Evolutionary conservation across 164 flowering plant species (phyloP), one percentile per base, ranked within the genome.

Genomic region (Saururus chinensis): DNA sequence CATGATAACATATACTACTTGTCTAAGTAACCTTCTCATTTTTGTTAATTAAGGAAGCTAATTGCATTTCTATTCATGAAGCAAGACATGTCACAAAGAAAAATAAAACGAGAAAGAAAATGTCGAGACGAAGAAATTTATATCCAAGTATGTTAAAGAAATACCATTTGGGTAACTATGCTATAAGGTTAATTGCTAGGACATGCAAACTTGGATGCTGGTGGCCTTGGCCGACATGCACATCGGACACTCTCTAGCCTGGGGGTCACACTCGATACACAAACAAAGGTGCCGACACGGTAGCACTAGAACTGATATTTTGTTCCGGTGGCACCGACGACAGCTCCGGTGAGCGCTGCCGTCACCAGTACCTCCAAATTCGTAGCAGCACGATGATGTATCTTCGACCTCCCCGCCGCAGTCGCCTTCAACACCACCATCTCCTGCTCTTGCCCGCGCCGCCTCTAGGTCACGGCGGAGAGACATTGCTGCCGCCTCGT

Each of bases 211-310:
- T 45, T 64, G 55, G 16, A 64, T 64, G 25, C 66, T 64, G 21
- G 60, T 59, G 17, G 40, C 45, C 60, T 64, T 64, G 16, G 41
- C 51, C 14, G 60, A 55, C 59, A 64, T 64, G 53, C 66, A 64
- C 1, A 64, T 9, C 30, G 66, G 66, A 56, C 66, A 64, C 1
- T 37, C 55, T 37, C 24, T 20, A 19, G 56, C 12, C 60, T 19
- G 41, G 11, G 59, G 41, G 24, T 64, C 66, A 30, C 66, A 64
- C 4, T 64, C 60, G 19, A 22, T 25, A 19, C 66, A 64, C 3
- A 64, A n/a, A 51, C 66, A 64, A 11, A 64, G 42, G 56, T 64
- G 66, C 40, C 60, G 66, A 45, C 66, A 64, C 7, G 66, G 66
- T 19, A 64, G 60, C 22, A 42, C 53, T 8, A 64, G 60, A 10